Evolutionary conservation across 2,329 filamentous ascomycete species (phyloP).

Genomic region (Didymella pinodella): DNA sequence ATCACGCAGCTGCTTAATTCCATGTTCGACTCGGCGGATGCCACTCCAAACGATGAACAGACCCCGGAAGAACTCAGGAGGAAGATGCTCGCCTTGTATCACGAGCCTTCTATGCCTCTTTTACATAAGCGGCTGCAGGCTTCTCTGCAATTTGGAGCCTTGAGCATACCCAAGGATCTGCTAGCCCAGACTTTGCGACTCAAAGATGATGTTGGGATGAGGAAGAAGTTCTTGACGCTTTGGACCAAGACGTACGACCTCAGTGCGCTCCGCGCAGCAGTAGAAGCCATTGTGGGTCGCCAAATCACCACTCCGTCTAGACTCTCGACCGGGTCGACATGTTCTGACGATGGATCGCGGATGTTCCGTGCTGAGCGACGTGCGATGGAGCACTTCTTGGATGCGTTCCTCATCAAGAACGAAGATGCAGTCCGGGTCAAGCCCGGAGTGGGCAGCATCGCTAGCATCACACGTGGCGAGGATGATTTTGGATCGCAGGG

Average conservation of each 20-base stretch:
- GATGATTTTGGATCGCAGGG: conserved; percentile 54
- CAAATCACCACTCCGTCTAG: conserved; percentile 52
- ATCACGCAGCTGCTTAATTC: conserved; percentile 68
- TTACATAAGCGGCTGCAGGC: conserved; percentile 66
- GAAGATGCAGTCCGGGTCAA: conserved; percentile 60
- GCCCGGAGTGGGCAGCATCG: conserved; percentile 49
- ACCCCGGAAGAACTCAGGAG: conserved; percentile 52
- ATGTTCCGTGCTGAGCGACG: conserved; percentile 50
- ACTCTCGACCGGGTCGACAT: conserved; percentile 48
- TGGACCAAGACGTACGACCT: conserved; percentile 67
- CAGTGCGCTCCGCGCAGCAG: conserved; percentile 59
- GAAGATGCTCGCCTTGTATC: conserved; percentile 62
- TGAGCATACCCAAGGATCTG: conserved; percentile 64
- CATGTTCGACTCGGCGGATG: conserved; percentile 56
- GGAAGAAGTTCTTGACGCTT: conserved; percentile 64
- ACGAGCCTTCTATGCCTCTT: conserved; percentile 58
- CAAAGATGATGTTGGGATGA: conserved; percentile 65
- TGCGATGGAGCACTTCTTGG: conserved; percentile 61
- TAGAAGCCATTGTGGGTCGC: conserved; percentile 68
- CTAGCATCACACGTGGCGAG: conserved; percentile 49
- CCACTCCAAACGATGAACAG: conserved; percentile 39
- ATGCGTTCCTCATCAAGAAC: conserved; percentile 65
- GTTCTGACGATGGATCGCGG: conserved; percentile 47
- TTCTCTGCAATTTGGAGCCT: conserved; percentile 64
- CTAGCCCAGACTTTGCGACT: conserved; percentile 57